Conservation (phyloP, 2,329 filamentous ascomycete genomes). For the Aspergillus udagawae region DNA sequence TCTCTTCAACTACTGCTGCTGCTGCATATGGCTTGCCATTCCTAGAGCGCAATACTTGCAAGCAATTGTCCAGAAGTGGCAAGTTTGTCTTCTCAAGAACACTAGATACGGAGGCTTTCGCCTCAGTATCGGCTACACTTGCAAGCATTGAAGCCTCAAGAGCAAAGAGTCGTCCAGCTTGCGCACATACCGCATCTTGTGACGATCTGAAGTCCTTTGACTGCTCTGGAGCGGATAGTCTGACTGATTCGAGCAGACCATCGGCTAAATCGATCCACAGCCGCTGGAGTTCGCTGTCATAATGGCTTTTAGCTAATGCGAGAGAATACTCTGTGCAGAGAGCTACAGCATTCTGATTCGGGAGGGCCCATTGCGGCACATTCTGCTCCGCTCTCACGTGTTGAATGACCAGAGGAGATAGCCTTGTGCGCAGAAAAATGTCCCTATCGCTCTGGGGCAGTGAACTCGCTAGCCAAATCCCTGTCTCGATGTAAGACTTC, state of each 20-base stretch:
- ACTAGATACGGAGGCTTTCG: conserved; percentile 24
- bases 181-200: conserved; percentile 63
- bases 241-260: conserved; percentile 62
- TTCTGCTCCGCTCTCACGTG: conserved; percentile 49
- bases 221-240: conserved; percentile 73
- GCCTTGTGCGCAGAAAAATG: conserved; percentile 44
- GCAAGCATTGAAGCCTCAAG: conserved; percentile 45
- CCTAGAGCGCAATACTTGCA: conserved; percentile 48
- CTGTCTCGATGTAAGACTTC: conserved; percentile 67
- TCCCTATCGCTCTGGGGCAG: conserved; percentile 47
- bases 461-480: conserved; percentile 50
- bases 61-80: conserved; percentile 44
- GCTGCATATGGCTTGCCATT: conserved; percentile 67
- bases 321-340: conserved; percentile 39
- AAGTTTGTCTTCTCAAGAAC: conserved; percentile 35
- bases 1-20: conserved; percentile 53
- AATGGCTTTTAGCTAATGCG: conserved; percentile 34
- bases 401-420: conserved; percentile 52
- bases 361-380: conserved; percentile 49
- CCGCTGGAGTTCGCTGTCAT: conserved; percentile 49
- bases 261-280: conserved; percentile 63
- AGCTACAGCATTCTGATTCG: conserved; percentile 33
- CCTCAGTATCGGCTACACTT: conserved; percentile 19
- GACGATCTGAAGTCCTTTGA: conserved; percentile 72
- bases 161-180: conserved; percentile 65